Conservation (phyloP, 1,284 basidiomycete species). For the Pyrrhoderma lamaoense region DNA sequence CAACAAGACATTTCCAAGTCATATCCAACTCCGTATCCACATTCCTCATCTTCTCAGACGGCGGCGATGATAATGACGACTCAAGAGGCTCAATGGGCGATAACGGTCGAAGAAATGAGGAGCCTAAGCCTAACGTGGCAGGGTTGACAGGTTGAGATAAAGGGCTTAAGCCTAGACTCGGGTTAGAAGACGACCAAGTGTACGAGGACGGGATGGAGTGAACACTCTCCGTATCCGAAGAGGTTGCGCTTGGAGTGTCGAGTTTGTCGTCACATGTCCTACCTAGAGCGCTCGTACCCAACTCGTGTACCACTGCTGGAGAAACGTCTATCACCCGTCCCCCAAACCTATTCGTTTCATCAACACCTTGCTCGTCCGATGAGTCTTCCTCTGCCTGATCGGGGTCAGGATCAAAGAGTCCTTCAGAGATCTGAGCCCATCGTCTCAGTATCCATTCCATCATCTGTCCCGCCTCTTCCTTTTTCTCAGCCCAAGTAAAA, state of each 20-base stretch:
- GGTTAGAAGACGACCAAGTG: not conserved
- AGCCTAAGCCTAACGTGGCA: not conserved
- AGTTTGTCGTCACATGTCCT: no score
- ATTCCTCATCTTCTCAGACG: not conserved
- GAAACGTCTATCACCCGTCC: no score
- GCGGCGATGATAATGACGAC: no score
- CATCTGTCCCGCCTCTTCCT: slow-evolving; percentile 12
- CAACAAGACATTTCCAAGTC: slow-evolving; percentile 1
- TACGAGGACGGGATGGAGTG: not conserved
- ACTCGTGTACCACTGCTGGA: no score
- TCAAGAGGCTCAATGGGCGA: not conserved
- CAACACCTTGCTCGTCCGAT: no score
- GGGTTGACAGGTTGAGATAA: not conserved
- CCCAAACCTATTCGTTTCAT: no score
- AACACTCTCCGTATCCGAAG: slow-evolving; percentile 10
- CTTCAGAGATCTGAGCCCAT: slow-evolving; percentile 11
- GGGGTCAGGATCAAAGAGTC: slow-evolving; percentile 9
- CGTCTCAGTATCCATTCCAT: slow-evolving; percentile 14
- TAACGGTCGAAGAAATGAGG: not conserved
- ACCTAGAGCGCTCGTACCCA: no score
- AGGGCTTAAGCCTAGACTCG: no score
- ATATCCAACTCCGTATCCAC: not conserved
- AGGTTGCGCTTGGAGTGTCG: not conserved
- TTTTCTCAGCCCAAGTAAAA: not conserved
- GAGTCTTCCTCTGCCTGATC: no score